These are phyloP conservation scores for Rubia tinctorum DNA, from an alignment of 305 asterid species.

Conservation along the genomic window DNA sequence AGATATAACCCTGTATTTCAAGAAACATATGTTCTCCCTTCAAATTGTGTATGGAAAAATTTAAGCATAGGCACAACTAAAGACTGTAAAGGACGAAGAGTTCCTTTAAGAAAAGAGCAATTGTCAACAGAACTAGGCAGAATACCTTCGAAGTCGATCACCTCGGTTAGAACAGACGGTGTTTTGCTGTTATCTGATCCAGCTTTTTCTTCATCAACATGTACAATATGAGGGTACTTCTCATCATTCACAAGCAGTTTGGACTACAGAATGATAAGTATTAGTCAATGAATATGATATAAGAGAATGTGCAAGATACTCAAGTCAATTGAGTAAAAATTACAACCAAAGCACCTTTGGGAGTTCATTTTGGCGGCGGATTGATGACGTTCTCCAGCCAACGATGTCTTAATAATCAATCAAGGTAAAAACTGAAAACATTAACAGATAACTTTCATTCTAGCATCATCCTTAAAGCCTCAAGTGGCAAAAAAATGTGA, in stretches of 20 bases:
- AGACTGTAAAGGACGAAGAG: neutral
- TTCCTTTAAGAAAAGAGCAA: neutral
- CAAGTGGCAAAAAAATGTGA: neutral
- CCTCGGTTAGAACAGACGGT: conserved; percentile 45
- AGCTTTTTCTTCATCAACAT: conserved; percentile 46
- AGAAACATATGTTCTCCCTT: neutral
- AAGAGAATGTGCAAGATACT: neutral
- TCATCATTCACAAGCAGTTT: conserved; percentile 30
- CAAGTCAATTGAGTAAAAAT: neutral
- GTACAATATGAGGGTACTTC: conserved; percentile 86
- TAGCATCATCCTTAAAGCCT: neutral
- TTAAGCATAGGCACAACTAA: no score
- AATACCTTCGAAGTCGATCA: conserved; percentile 40
- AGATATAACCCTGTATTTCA: neutral
- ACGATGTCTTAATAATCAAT: conserved; percentile 58
- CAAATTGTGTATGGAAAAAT: neutral
- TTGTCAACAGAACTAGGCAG: neutral
- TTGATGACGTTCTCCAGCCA: conserved; percentile 97
- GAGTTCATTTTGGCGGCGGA: conserved; percentile 76
- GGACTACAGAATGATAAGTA: conserved; percentile 11
- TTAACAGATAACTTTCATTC: neutral
- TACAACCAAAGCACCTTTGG: conserved; percentile 45
- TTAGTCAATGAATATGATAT: conserved; percentile 8
- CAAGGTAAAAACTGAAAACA: conserved; percentile 29
- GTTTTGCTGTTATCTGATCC: conserved; percentile 32